phyloP scores from a whole-genome alignment of 2,329 filamentous ascomycete species.

The Pseudocercospora fuligena region DNA sequence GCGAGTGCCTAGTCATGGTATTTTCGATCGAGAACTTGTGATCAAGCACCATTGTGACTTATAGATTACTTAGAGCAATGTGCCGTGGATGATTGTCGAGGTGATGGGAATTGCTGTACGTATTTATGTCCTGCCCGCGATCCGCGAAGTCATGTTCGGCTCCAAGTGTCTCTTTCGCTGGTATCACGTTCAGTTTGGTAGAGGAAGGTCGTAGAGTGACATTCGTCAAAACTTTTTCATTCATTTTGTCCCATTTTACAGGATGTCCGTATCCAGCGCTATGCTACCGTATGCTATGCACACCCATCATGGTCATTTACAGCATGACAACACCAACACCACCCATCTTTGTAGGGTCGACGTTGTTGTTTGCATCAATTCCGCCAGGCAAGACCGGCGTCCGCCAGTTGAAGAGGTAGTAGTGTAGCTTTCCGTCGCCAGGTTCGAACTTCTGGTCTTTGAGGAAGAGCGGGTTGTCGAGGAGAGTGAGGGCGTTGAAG shows the following conservation, averaged over 20 bases:
- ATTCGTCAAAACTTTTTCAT: background rate
- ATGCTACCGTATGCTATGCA: background rate
- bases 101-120: too few relatives aligned
- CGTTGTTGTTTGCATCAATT: slow-evolving; percentile 75
- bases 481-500: slow-evolving; percentile 90
- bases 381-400: slow-evolving; percentile 84
- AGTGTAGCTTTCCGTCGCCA: slow-evolving; percentile 93
- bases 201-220: background rate
- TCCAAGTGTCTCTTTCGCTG: too few relatives aligned
- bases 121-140: too few relatives aligned
- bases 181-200: background rate
- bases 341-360: slow-evolving; percentile 78
- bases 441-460: slow-evolving; percentile 92
- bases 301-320: slow-evolving; percentile 43
- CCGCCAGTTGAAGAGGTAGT: slow-evolving; percentile 97
- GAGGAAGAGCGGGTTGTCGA: slow-evolving; percentile 93
- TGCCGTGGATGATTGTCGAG: too few relatives aligned
- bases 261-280: background rate
- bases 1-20: too few relatives aligned
- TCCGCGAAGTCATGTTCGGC: too few relatives aligned
- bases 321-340: slow-evolving; percentile 90
- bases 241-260: background rate
- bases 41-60: too few relatives aligned
- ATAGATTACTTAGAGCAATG: too few relatives aligned
- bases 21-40: too few relatives aligned